These are phyloP conservation scores for Chrysoporthe austroafricana DNA, from an alignment of 2,329 filamentous ascomycete genomes.

Conservation along the genomic window DNA sequence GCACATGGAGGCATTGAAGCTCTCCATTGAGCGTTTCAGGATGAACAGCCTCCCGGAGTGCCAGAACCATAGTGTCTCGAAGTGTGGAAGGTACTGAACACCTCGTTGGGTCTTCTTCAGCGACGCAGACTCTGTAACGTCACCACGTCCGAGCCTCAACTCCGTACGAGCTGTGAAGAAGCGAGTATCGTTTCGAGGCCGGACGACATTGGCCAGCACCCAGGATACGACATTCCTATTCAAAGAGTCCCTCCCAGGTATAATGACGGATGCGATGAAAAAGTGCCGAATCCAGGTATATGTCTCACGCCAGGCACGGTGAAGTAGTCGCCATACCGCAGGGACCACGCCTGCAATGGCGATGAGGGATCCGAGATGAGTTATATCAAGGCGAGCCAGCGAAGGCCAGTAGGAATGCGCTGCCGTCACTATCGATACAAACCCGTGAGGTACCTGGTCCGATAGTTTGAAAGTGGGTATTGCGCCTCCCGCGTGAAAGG, in stretches of 20 bases:
- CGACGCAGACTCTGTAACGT: constrained; percentile 37
- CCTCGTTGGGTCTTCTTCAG: constrained; percentile 47
- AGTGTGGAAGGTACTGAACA: constrained; percentile 51
- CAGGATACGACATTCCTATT: constrained; percentile 51
- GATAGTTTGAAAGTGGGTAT: constrained; percentile 16
- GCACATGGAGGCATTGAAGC: constrained; percentile 41
- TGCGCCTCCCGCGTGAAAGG: constrained; percentile 29
- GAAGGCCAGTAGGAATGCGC: constrained; percentile 19
- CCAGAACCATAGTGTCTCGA: constrained; percentile 53
- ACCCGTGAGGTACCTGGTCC: constrained; percentile 9
- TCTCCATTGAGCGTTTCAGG: constrained; percentile 46
- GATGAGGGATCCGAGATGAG: constrained; percentile 49
- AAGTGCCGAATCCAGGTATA: constrained; percentile 47
- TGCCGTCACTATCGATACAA: not conserved
- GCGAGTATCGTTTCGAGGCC: constrained; percentile 42
- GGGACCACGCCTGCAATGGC: constrained; percentile 49
- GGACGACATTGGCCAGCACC: constrained; percentile 45
- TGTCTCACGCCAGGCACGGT: constrained; percentile 41
- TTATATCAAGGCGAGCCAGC: constrained; percentile 42
- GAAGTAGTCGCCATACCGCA: constrained; percentile 44
- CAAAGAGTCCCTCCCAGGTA: constrained; percentile 49
- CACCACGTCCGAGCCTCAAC: constrained; percentile 40
- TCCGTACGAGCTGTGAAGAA: constrained; percentile 51
- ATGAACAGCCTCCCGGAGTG: constrained; percentile 51
- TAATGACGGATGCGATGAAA: constrained; percentile 49